Base-by-base conservation (phyloP, 2,329 filamentous ascomycete genomes). In the Aspergillus uvarum region DNA sequence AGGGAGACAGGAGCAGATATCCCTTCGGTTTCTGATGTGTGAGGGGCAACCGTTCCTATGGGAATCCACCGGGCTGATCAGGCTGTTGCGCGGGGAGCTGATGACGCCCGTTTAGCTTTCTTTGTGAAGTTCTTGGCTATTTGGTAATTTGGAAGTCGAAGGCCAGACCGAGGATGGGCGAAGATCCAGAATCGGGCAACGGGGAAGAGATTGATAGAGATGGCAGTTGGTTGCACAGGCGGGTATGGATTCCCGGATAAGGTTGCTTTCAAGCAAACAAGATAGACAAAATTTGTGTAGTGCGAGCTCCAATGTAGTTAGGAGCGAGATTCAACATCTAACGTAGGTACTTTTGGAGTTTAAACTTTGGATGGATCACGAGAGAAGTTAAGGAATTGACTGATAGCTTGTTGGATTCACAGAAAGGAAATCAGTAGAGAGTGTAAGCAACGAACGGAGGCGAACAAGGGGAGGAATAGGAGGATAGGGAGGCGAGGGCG, bases 21-120 rank as follows among this genome's bases (percentile, higher is more conserved):
- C 62, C 61, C 65, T 65, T 65, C 47, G 42, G 52, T 56, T 29
- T 42, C 54, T 32, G 21, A 44, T 44, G 54, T 55, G 59, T 54
- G 59, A 58, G 64, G 62, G 60, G 62, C 60, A 65, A 64, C 62
- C 62, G 63, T 62, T 59, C 53, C 51, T 55, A 56, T 58, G 63
- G 60, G 32, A 5, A 58, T 55, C 42, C 21, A 48, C 44, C 29
- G 29, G 53, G 42, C 38, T 44, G 42, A 24, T 35, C 24, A 48
- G 26, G 42, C 12, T 48, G 38, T 21, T 29, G 19, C 42, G 26
- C 32, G n/a, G 38, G 26, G 44, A 31, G 56, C 56, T 52, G 48
- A 59, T 50, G 35, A 44, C 51, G 38, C 51, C 48, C 31, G 59
- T 59, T 58, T 51, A 42, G 56, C 54, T 54, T 55, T 55, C 42